These are phyloP conservation scores for Neonothopanus nambi DNA, from an alignment of 1,284 basidiomycete genomes.

Conservation along the genomic window DNA sequence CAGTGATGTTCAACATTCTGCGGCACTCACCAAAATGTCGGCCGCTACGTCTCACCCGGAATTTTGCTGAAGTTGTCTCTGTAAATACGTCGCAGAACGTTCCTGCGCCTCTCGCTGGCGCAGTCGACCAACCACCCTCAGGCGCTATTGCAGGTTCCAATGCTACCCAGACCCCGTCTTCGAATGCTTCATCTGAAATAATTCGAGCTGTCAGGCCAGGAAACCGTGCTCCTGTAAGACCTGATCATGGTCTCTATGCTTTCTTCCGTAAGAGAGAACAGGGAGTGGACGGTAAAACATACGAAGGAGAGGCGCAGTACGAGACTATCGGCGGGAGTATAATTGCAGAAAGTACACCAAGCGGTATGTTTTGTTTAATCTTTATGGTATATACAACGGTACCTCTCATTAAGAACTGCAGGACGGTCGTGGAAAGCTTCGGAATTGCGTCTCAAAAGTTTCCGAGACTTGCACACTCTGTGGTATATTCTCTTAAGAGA, in stretches of 20 bases:
- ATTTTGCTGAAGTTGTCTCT: slow-evolving; percentile 13
- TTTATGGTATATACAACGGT: too few species aligned
- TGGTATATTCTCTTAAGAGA: slow-evolving; percentile 92
- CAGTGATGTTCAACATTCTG: slow-evolving; percentile 8
- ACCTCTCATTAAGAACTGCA: too few species aligned
- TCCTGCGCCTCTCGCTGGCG: background rate
- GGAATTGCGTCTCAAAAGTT: slow-evolving; percentile 87
- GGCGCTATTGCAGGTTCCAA: slow-evolving; percentile 1
- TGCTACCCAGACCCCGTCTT: background rate
- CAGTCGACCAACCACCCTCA: slow-evolving; percentile 1
- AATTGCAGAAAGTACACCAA: slow-evolving; percentile 6
- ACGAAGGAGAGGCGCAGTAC: slow-evolving; percentile 35
- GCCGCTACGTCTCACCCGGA: slow-evolving; percentile 3
- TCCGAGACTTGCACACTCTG: slow-evolving; percentile 87
- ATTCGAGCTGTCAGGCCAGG: slow-evolving; percentile 5
- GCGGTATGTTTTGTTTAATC: slow-evolving; percentile 12
- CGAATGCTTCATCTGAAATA: background rate
- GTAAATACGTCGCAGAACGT: background rate
- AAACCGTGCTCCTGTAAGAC: slow-evolving; percentile 32
- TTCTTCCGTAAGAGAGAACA: slow-evolving; percentile 65
- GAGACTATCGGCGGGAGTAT: slow-evolving; percentile 29
- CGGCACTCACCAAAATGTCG: slow-evolving; percentile 6
- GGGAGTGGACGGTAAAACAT: slow-evolving; percentile 20
- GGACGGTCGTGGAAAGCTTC: slow-evolving; percentile 85
- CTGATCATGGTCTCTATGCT: slow-evolving; percentile 70